These are phyloP conservation scores for Pichia nakasei DNA, from an alignment of 805 yeast genomes.

Conservation along the genomic window DNA sequence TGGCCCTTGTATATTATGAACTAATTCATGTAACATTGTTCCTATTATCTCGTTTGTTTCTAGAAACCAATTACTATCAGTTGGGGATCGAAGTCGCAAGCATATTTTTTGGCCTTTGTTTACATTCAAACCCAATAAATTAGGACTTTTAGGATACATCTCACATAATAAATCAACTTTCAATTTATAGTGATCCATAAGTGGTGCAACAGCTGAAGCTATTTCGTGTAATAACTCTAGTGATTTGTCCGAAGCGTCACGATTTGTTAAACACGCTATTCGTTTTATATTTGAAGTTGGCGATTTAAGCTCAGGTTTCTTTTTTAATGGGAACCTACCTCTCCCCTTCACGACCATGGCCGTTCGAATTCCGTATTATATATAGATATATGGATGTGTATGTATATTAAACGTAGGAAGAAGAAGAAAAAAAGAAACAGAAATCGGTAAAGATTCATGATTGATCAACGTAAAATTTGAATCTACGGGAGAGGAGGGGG, in stretches of 20 bases:
- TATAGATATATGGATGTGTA: no score
- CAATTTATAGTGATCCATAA: conserved; percentile 60
- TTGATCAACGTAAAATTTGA: no score
- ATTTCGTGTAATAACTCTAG: conserved; percentile 55
- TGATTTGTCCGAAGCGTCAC: conserved; percentile 39
- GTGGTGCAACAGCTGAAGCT: conserved; percentile 65
- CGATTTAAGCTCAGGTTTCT: conserved; percentile 17
- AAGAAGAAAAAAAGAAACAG: no score
- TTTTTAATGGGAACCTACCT: conserved; percentile 9
- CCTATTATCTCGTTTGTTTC: conserved; percentile 64
- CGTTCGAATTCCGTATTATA: no score
- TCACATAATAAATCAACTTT: conserved; percentile 66
- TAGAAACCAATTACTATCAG: conserved; percentile 43
- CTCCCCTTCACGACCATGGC: conserved; percentile 22
- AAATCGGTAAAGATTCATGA: no score
- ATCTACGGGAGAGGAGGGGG: no score
- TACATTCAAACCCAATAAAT: conserved; percentile 73
- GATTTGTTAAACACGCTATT: conserved; percentile 40
- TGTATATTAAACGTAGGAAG: background rate
- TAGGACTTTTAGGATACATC: conserved; percentile 63
- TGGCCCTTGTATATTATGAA: conserved; percentile 73
- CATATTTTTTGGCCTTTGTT: conserved; percentile 68
- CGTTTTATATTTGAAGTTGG: conserved; percentile 26
- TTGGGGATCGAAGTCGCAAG: conserved; percentile 56
- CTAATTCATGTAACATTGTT: conserved; percentile 80